Evolutionary conservation across 805 yeast genomes (phyloP).

Genomic region (Yueomyces sp.): DNA sequence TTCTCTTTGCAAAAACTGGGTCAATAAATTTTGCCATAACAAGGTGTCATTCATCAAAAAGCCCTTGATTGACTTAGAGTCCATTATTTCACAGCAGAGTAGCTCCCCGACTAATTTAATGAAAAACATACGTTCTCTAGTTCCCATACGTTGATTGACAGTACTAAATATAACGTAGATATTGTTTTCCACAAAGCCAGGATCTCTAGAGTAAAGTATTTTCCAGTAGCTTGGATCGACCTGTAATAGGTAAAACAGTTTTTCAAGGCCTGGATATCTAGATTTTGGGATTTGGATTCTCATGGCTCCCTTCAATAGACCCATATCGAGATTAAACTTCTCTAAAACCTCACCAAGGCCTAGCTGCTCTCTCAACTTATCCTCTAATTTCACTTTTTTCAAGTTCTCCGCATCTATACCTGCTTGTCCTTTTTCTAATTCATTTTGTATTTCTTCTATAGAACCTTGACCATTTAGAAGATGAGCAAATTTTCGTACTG

Average conservation of each 20-base stretch:
- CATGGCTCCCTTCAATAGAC: background rate
- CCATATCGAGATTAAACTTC: slow-evolving; percentile 32
- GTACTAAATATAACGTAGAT: slow-evolving; percentile 19
- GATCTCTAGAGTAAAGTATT: slow-evolving; percentile 32
- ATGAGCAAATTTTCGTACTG: slow-evolving; percentile 64
- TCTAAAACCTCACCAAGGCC: slow-evolving; percentile 66
- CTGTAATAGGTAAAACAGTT: slow-evolving; percentile 69
- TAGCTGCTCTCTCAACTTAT: slow-evolving; percentile 61
- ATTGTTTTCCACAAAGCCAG: slow-evolving; percentile 16
- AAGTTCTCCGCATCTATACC: slow-evolving; percentile 56
- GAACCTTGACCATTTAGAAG: slow-evolving; percentile 58
- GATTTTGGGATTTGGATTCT: slow-evolving; percentile 5
- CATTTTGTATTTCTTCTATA: slow-evolving; percentile 65
- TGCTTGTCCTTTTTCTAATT: slow-evolving; percentile 53
- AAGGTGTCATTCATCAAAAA: slow-evolving; percentile 17
- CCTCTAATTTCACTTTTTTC: slow-evolving; percentile 58
- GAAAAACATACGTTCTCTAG: slow-evolving; percentile 59
- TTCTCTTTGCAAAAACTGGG: slow-evolving; percentile 28
- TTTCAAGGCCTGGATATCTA: slow-evolving; percentile 38
- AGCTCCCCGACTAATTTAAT: slow-evolving; percentile 41
- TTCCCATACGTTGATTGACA: slow-evolving; percentile 18
- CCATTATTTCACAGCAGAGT: slow-evolving; percentile 29
- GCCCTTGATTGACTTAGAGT: slow-evolving; percentile 9
- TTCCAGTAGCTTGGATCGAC: slow-evolving; percentile 67
- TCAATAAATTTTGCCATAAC: slow-evolving; percentile 33